Evolutionary conservation across 2,329 filamentous ascomycete species (phyloP), one percentile per base, ranked within the genome.

Genomic region (Penicillium sp.): DNA sequence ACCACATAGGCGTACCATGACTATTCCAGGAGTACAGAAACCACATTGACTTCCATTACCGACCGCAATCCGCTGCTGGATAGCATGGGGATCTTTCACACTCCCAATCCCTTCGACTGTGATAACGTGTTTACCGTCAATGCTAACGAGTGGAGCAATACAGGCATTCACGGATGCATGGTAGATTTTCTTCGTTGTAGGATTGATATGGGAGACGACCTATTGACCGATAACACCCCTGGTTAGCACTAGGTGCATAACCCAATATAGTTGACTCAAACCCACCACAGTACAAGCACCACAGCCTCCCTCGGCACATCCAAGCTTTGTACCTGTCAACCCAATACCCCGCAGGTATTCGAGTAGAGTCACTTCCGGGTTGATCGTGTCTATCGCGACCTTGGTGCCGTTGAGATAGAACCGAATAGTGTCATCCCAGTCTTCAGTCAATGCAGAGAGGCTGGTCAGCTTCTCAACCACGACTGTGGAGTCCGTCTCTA

Each of bases 151-250:
- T 7, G 94, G 94, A 12, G 94, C 93, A 52, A 99, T 81, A 73
- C 94, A 99, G 42, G 94, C 94, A 73, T 99, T 99, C 59, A 97
- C 91, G 54, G 91, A 95, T 57, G 94, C 94, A 80, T 99, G 93
- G 71, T 97, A 97, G 67, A 97, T 90, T 73, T 90, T 85, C 69
- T 90, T 90, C 6, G 93, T 97, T 4, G 91, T 96, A 1, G 92
- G 92, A 71, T 97, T 97, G 71, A 89, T 88, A 74, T 97, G 93
- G 62, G 91, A 96, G 41, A 99, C 84, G 31, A 99, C 83, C 81
- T 84, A 66, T 50, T 15, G 66, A 65, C 23, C 27, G 43, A 51
- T 50, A 19, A 38, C 15, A 10, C 9, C 15, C 25, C 63, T 58
- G 3, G 69, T 70, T 58, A 75, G 53, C 25, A 21, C 42, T 9